Base-by-base conservation (phyloP, 805 yeast genomes). In the Metschnikowia gelsemii region DNA sequence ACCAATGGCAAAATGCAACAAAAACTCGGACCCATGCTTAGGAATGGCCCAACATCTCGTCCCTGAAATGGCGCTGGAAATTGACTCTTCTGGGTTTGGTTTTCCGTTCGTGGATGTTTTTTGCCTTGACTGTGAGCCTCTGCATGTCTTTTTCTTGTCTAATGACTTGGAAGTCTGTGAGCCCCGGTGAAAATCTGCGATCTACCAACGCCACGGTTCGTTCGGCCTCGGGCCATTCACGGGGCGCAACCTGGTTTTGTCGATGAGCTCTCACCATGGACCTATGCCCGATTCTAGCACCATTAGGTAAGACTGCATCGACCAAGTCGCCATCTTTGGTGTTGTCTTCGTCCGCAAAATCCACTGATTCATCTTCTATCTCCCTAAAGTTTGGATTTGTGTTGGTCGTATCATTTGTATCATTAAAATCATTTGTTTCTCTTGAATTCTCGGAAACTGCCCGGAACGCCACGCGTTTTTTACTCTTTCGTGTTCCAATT, bases 211-310 rank as follows among this genome's bases (percentile, higher is more conserved):
- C 76, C 27, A 89, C 82, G 0, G 96, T 83, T 31, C 80, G 79
- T 54, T 78, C 81, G 20, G 89, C 82, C 29, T 86, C 91, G 11
- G 72, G 62, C 22, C 77, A 68, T n/a, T 56, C 61, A 8, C 54
- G 38, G 4, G 59, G 52, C 7, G 49, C 38, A 1, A 58, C 51
- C 22, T 56, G 38, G 47, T 78, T 78, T 62, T 86, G 96, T 57
- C 84, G 80, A 62, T 81, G 81, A 58, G 79, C 81, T 47, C 91
- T 72, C 37, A 78, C 76, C 54, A 86, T 68, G 1, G 89, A 72
- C 49, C 98, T 73, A 61, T 91, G 96, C 0, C 96, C 96, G 1
- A 86, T 78, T 34, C 80, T 78, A 3, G 79, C 64, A 2, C 97
- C 97, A 16, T 83, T 76, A 2, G 96, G 93, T 32, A 90, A 69